Conservation (phyloP, 2,329 filamentous ascomycete species). For the Cladophialophora carrionii region DNA sequence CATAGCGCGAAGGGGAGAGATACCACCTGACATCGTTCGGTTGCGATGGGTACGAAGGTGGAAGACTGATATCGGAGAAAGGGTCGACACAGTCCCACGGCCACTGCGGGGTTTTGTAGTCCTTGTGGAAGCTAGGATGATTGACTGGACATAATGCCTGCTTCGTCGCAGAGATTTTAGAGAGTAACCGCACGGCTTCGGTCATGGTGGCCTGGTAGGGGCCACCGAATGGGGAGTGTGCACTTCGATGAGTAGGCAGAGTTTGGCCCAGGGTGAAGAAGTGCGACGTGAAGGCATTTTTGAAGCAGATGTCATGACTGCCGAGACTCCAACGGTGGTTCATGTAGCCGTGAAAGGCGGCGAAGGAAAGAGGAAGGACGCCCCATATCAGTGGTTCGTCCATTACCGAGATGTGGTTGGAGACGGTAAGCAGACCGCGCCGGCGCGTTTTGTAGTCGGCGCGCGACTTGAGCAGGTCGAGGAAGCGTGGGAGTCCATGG, state of each 20-base stretch:
- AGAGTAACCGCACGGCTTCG: slow-evolving; percentile 82
- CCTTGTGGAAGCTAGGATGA: slow-evolving; percentile 25
- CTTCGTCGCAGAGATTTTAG: slow-evolving; percentile 54
- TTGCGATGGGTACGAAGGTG: slow-evolving; percentile 46
- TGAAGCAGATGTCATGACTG: slow-evolving; percentile 94
- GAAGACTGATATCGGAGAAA: slow-evolving; percentile 51
- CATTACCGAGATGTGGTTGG: slow-evolving; percentile 86
- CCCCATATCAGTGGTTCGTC: slow-evolving; percentile 97
- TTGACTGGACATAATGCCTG: slow-evolving; percentile 29
- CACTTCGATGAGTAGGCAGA: slow-evolving; percentile 80
- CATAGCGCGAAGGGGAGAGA: slow-evolving; percentile 71
- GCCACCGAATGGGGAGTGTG: slow-evolving; percentile 78
- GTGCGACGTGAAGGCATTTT: slow-evolving; percentile 67
- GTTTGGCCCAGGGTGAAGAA: slow-evolving; percentile 93
- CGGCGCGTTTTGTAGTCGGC: slow-evolving; percentile 67
- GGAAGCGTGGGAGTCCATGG: slow-evolving; percentile 73
- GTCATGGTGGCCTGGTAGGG: slow-evolving; percentile 87
- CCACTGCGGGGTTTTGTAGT: slow-evolving; percentile 54
- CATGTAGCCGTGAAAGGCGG: slow-evolving; percentile 63
- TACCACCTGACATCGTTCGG: slow-evolving; percentile 70
- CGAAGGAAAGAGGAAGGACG: slow-evolving; percentile 74
- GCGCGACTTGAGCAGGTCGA: slow-evolving; percentile 74
- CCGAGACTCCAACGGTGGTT: slow-evolving; percentile 88
- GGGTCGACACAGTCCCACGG: slow-evolving; percentile 55
- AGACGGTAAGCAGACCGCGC: slow-evolving; percentile 86